A percentile compares a stretch with the other conserved stretches of the same genome.
These are phyloP conservation scores for Alternaria sp. DNA, from an alignment of 2,329 filamentous ascomycete genomes.

Conservation along the genomic window DNA sequence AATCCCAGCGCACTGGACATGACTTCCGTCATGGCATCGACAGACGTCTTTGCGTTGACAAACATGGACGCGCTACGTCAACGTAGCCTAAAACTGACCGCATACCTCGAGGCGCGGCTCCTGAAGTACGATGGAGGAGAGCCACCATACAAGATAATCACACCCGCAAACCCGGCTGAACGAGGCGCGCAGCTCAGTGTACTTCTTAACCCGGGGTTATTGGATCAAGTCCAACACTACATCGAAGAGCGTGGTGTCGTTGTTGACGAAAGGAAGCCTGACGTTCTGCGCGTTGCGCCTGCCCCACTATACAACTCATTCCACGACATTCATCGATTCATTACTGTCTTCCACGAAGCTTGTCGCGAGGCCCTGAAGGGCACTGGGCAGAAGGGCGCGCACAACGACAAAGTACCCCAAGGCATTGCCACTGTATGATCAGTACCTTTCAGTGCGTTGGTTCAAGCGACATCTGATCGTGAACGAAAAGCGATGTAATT, in stretches of 20 bases:
- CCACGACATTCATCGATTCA: slow-evolving; percentile 64
- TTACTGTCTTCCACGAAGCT: slow-evolving; percentile 58
- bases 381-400: not conserved
- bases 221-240: slow-evolving; percentile 70
- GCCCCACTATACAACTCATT: slow-evolving; percentile 85
- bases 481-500: slow-evolving; percentile 4
- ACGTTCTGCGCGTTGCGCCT: slow-evolving; percentile 83
- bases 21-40: slow-evolving; percentile 72
- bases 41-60: slow-evolving; percentile 76
- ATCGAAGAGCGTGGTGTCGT: slow-evolving; percentile 74
- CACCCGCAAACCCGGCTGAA: slow-evolving; percentile 70
- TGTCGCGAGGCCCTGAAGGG: slow-evolving; percentile 48
- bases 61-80: slow-evolving; percentile 70
- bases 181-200: slow-evolving; percentile 82
- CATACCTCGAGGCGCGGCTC: slow-evolving; percentile 69
- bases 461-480: not conserved
- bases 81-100: slow-evolving; percentile 76
- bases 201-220: slow-evolving; percentile 68
- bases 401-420: slow-evolving; percentile 3
- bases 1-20: slow-evolving; percentile 83
- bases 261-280: slow-evolving; percentile 82
- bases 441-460: not conserved
- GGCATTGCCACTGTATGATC: slow-evolving; percentile 19
- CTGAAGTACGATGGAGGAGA: slow-evolving; percentile 24
- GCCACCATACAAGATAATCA: slow-evolving; percentile 64